Conservation (phyloP, 805 yeast genomes). For the Naumovozyma castellii region DNA sequence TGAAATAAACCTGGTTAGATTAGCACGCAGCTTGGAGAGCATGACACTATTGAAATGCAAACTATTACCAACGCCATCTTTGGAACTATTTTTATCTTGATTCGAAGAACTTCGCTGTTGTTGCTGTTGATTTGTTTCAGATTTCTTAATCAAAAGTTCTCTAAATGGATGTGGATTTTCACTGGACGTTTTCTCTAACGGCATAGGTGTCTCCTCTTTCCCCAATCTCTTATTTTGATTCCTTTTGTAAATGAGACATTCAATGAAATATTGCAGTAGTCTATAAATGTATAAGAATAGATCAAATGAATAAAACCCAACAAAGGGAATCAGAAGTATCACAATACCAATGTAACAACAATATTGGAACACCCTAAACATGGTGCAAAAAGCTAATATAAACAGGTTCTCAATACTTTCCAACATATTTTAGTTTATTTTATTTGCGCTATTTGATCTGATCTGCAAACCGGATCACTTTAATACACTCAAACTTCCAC, state of each 20-base stretch:
- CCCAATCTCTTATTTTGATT: neutral
- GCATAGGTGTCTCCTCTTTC: neutral
- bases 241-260: neutral
- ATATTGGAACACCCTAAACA: neutral
- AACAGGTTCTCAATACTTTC: neutral
- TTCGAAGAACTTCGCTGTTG: too few species aligned
- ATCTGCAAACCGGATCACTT: too few species aligned
- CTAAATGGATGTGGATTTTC: neutral
- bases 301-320: conserved; percentile 3
- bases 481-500: too few species aligned
- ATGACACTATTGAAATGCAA: neutral
- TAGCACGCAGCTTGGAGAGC: neutral
- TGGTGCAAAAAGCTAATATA: neutral
- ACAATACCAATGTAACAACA: neutral
- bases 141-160: neutral
- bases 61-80: too few species aligned
- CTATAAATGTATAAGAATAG: conserved; percentile 3
- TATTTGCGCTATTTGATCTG: too few species aligned
- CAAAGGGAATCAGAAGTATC: neutral
- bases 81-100: too few species aligned
- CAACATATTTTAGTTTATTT: too few species aligned
- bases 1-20: neutral
- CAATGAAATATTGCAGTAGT: conserved; percentile 1
- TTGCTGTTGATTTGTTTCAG: neutral
- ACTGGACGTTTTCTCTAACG: neutral